Conservation (phyloP, 2,329 filamentous ascomycete genomes). For the Blastomyces parvus region DNA sequence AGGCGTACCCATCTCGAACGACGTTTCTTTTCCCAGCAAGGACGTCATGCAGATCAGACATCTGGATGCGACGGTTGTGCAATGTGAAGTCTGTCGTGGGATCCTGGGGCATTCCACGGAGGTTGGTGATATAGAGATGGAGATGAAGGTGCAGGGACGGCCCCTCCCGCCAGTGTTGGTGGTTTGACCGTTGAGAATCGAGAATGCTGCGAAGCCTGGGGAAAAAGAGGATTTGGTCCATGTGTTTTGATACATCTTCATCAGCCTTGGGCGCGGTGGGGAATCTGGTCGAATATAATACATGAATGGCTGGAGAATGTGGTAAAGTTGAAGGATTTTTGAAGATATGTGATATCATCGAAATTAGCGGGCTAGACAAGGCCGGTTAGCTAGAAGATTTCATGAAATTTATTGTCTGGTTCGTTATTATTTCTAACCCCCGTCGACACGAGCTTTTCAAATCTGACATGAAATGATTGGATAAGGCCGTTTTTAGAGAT, state of each 20-base stretch:
- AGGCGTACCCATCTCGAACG: conserved; percentile 20
- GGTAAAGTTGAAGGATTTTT: conserved; percentile 28
- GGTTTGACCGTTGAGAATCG: conserved; percentile 17
- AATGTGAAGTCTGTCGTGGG: conserved; percentile 20
- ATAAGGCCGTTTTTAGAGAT: background rate
- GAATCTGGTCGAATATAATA: conserved; percentile 55
- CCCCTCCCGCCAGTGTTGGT: conserved; percentile 6
- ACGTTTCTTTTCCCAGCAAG: conserved; percentile 24
- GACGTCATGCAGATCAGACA: conserved; percentile 29
- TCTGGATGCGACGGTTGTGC: conserved; percentile 27
- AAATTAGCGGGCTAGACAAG: conserved; percentile 53
- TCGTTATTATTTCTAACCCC: background rate
- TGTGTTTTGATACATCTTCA: conserved; percentile 13
- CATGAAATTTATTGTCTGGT: background rate
- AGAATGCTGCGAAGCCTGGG: conserved; percentile 36
- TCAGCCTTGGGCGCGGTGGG: conserved; percentile 2
- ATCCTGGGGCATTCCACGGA: conserved; percentile 19
- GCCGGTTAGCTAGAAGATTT: conserved; percentile 8
- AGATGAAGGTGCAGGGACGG: conserved; percentile 27
- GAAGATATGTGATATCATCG: conserved; percentile 57
- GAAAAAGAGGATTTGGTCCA: conserved; percentile 39
- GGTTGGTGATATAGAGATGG: conserved; percentile 22
- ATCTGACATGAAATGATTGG: background rate
- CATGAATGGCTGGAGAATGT: conserved; percentile 40
- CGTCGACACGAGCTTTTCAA: background rate